phyloP scores from a whole-genome alignment of 2,329 filamentous ascomycete species.

The Claviceps pazoutovae region DNA sequence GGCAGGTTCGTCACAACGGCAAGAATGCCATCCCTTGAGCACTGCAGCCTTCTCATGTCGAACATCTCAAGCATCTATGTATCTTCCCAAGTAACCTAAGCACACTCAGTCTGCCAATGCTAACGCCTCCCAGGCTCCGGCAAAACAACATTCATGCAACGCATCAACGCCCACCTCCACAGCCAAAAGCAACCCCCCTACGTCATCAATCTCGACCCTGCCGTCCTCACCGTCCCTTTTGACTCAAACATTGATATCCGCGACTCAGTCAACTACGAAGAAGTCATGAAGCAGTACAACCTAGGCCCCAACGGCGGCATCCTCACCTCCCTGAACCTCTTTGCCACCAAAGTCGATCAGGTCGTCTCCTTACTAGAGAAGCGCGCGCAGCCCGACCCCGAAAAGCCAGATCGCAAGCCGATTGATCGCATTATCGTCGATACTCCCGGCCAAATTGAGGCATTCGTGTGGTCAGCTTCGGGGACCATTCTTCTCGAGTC shows the following conservation, averaged over 20 bases:
- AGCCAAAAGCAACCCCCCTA: constrained; percentile 70
- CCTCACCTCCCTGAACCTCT: constrained; percentile 86
- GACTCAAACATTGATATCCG: constrained; percentile 98
- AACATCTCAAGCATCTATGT: too few species aligned
- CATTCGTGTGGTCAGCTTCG: constrained; percentile 95
- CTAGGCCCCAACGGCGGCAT: constrained; percentile 95
- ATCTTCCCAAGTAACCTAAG: too few species aligned
- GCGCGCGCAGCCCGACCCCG: constrained; percentile 52
- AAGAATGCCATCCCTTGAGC: too few species aligned
- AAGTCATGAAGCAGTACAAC: constrained; percentile 99
- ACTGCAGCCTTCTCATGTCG: too few species aligned
- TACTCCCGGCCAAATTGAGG: constrained; percentile 95
- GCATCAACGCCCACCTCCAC: constrained; percentile 89
- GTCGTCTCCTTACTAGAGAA: constrained; percentile 83
- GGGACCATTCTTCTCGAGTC: constrained; percentile 89
- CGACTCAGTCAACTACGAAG: constrained; percentile 97
- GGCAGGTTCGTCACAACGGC: constrained; percentile 47
- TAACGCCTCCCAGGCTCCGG: constrained; percentile 52
- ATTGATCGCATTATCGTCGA: constrained; percentile 83
- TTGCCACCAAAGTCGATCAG: constrained; percentile 96
- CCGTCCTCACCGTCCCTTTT: constrained; percentile 84
- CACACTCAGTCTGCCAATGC: too few species aligned
- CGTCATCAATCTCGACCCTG: constrained; percentile 92
- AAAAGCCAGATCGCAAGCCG: constrained; percentile 44
- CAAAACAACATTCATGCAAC: constrained; percentile 99